A percentile compares a stretch with the other conserved stretches of the same genome.
These are phyloP conservation scores for Tuber umbilicatum DNA, from an alignment of 495 filamentous ascomycete genomes.

Conservation along the genomic window DNA sequence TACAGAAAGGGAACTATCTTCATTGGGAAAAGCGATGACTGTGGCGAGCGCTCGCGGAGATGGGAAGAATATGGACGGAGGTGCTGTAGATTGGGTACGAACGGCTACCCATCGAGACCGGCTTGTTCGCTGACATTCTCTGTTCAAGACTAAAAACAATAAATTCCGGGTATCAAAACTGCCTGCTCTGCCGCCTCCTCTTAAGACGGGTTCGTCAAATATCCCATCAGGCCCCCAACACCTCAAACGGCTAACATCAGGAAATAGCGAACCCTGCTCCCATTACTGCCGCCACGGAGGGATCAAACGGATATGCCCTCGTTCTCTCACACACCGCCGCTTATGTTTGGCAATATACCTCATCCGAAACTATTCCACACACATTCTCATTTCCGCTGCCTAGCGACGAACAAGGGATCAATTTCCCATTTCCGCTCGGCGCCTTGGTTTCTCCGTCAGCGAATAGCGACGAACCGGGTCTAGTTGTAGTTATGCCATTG, in stretches of 20 bases:
- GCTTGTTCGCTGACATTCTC: constrained; percentile 19
- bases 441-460: constrained; percentile 67
- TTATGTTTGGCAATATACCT: constrained; percentile 79
- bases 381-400: constrained; percentile 71
- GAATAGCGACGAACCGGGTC: constrained; percentile 66
- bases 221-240: constrained; percentile 32
- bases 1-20: background rate
- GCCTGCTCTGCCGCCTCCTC: constrained; percentile 66
- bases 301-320: constrained; percentile 65
- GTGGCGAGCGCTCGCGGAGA: constrained; percentile 22
- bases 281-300: constrained; percentile 43
- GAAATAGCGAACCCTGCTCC: constrained; percentile 26
- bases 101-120: background rate
- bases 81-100: constrained; percentile 37
- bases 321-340: constrained; percentile 72
- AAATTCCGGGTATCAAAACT: constrained; percentile 81
- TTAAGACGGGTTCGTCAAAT: constrained; percentile 48
- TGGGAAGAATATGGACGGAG: constrained; percentile 35
- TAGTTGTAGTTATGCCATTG: constrained; percentile 74
- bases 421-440: constrained; percentile 65
- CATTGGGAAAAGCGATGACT: constrained; percentile 14
- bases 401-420: constrained; percentile 50
- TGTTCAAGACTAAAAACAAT: constrained; percentile 68
- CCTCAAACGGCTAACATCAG: constrained; percentile 29
- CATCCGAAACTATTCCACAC: constrained; percentile 57